Conservation (phyloP, 345 rosid genomes). For the Sonneratia alba region DNA sequence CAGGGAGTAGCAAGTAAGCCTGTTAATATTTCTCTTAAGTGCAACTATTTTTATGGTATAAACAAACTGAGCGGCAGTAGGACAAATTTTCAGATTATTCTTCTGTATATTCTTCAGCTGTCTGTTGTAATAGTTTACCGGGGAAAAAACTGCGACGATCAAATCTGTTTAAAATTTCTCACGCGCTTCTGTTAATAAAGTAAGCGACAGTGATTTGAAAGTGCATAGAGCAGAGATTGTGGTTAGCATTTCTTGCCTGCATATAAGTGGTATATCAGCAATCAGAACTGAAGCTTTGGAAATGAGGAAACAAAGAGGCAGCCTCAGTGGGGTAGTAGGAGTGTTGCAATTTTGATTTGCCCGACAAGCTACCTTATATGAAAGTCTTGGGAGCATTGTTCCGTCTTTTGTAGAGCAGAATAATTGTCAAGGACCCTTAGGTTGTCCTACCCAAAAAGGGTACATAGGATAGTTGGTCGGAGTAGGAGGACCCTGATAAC, state of each 20-base stretch:
- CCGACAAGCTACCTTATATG: constrained; percentile 19
- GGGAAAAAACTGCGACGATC: background rate
- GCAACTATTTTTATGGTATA: background rate
- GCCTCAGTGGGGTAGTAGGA: constrained; percentile 10
- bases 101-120: constrained; percentile 39
- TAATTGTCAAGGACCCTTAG: constrained; percentile 23
- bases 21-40: background rate
- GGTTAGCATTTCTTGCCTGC: constrained; percentile 3
- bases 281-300: background rate
- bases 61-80: constrained; percentile 17
- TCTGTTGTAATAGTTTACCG: constrained; percentile 19
- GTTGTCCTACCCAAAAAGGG: constrained; percentile 17
- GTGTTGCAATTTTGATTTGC: background rate
- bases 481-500: constrained; percentile 15
- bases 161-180: background rate
- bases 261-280: constrained; percentile 3
- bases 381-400: constrained; percentile 12
- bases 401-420: constrained; percentile 24
- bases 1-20: constrained; percentile 4
- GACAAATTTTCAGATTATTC: constrained; percentile 23
- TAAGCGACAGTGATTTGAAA: background rate
- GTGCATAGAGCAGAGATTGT: background rate
- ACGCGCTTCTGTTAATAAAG: background rate
- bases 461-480: constrained; percentile 29
- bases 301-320: constrained; percentile 6